These are phyloP conservation scores for Fomitopsis betulina DNA, from an alignment of 1,284 basidiomycete species.

Conservation along the genomic window DNA sequence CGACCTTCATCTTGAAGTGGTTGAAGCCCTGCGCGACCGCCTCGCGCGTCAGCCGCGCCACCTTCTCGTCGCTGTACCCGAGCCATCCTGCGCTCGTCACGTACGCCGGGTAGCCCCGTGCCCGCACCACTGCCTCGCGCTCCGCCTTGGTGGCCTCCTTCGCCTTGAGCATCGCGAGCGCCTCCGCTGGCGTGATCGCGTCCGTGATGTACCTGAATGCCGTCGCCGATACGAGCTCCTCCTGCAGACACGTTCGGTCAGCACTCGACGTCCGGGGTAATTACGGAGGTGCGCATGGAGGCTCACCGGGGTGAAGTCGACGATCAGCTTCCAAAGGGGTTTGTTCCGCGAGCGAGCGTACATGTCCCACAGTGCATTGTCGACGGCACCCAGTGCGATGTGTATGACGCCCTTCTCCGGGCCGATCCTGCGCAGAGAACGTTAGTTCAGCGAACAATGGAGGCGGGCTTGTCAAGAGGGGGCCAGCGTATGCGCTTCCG, in stretches of 20 bases:
- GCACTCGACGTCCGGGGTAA: background rate
- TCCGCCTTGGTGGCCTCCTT: slow-evolving; percentile 76
- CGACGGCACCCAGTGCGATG: slow-evolving; percentile 76
- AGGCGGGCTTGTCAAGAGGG: background rate
- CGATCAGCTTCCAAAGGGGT: slow-evolving; percentile 83
- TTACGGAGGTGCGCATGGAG: background rate
- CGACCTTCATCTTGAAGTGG: slow-evolving; percentile 98
- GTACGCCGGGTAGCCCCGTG: slow-evolving; percentile 87
- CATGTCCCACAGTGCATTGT: slow-evolving; percentile 83
- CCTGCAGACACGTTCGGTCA: slow-evolving; percentile 34
- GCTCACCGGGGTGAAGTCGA: slow-evolving; percentile 76
- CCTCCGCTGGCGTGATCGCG: slow-evolving; percentile 88
- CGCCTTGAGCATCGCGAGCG: slow-evolving; percentile 76
- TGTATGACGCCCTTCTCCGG: slow-evolving; percentile 88
- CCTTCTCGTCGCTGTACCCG: slow-evolving; percentile 90
- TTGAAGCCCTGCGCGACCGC: slow-evolving; percentile 86
- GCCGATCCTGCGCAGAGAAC: slow-evolving; percentile 56
- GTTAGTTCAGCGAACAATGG: background rate
- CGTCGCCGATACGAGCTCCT: slow-evolving; percentile 82
- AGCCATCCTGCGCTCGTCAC: slow-evolving; percentile 95
- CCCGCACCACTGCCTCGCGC: slow-evolving; percentile 69
- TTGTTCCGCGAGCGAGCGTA: slow-evolving; percentile 73
- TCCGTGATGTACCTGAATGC: slow-evolving; percentile 94
- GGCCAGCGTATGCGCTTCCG: background rate
- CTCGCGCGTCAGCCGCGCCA: slow-evolving; percentile 81